These are phyloP conservation scores for Thelonectria olida DNA, from an alignment of 2,329 filamentous ascomycete species.

Conservation along the genomic window DNA sequence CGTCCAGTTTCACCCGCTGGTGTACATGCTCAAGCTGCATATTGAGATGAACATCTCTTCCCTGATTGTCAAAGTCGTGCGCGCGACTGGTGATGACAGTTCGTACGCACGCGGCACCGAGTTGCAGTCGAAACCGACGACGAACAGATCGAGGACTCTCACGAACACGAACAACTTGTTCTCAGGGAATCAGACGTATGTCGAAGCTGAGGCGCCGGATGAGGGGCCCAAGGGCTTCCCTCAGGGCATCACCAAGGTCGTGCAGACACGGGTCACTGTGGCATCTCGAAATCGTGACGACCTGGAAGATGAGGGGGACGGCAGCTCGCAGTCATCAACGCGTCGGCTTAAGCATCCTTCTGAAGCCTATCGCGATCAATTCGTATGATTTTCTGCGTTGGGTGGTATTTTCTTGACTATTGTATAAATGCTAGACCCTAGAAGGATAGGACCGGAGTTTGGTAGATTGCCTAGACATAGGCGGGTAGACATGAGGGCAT, in stretches of 20 bases:
- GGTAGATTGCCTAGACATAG: too few species aligned
- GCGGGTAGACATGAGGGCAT: too few species aligned
- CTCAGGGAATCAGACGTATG: constrained; percentile 5
- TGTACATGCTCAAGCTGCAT: constrained; percentile 39
- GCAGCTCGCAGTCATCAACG: constrained; percentile 35
- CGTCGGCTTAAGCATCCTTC: constrained; percentile 23
- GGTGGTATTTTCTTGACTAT: too few species aligned
- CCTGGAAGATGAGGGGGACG: constrained; percentile 27
- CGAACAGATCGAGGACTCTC: background rate
- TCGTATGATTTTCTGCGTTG: background rate
- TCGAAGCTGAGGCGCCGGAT: constrained; percentile 9
- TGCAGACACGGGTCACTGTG: constrained; percentile 33
- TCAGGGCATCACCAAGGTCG: constrained; percentile 35
- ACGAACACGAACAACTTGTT: constrained; percentile 9
- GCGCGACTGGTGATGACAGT: constrained; percentile 34
- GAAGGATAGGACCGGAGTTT: too few species aligned
- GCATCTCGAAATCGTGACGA: constrained; percentile 19
- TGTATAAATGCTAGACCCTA: too few species aligned
- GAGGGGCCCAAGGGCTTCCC: background rate
- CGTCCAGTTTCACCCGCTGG: constrained; percentile 37
- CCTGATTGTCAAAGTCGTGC: constrained; percentile 35
- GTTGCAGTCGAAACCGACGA: constrained; percentile 24
- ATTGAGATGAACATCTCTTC: constrained; percentile 39
- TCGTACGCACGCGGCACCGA: constrained; percentile 30
- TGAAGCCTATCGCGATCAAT: background rate